A percentile compares a stretch with the other conserved stretches of the same genome.
These are phyloP conservation scores for Apophysomyces trapeziformis DNA, from an alignment of 371 early-diverging fungal species.

Conservation along the genomic window DNA sequence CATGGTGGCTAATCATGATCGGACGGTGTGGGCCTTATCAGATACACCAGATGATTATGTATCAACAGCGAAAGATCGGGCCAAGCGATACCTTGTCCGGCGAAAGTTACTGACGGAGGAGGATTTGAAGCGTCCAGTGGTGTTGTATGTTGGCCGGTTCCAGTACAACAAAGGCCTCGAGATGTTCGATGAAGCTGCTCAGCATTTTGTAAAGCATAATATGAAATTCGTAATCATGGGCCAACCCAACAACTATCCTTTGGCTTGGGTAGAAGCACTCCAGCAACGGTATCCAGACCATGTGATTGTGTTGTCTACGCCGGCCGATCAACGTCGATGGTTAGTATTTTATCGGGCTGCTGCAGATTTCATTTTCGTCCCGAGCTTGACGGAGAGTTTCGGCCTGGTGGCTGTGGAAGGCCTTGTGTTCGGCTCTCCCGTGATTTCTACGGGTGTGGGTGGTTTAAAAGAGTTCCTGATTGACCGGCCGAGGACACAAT, in stretches of 20 bases:
- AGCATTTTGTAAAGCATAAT: constrained; percentile 39
- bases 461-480: constrained; percentile 62
- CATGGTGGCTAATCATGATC: neutral
- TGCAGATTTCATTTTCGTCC: constrained; percentile 66
- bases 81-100: constrained; percentile 58
- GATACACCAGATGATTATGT: constrained; percentile 34
- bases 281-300: constrained; percentile 46
- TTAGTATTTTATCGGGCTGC: constrained; percentile 60
- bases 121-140: constrained; percentile 56
- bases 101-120: constrained; percentile 41
- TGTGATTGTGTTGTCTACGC: constrained; percentile 49
- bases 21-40: constrained; percentile 28
- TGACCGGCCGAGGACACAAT: constrained; percentile 40
- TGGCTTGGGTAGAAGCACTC: constrained; percentile 45
- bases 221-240: constrained; percentile 65
- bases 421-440: constrained; percentile 61
- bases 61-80: constrained; percentile 52
- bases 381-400: constrained; percentile 64
- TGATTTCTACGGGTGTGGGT: constrained; percentile 64
- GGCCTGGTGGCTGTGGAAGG: constrained; percentile 70
- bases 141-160: constrained; percentile 65
- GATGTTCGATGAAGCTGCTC: constrained; percentile 50
- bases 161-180: constrained; percentile 67
- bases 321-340: constrained; percentile 54
- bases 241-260: constrained; percentile 62